Percentiles rank a stretch among this genome's conserved stretches.
These are phyloP conservation scores for Coemansia sp. DNA, from an alignment of 192 early-diverging fungal species.

Conservation along the genomic window DNA sequence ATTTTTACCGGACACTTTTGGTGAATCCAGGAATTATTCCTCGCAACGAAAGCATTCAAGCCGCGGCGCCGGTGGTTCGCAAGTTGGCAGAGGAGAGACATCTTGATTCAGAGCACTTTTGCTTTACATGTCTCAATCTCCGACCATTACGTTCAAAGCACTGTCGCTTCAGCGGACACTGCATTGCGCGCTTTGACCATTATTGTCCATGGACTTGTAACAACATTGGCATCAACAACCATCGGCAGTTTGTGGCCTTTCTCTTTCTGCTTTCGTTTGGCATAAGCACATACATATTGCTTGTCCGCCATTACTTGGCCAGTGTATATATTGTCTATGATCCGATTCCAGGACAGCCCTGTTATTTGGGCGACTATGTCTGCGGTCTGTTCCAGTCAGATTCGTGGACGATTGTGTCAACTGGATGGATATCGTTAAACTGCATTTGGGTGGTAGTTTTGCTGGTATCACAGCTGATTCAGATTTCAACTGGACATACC, in stretches of 20 bases:
- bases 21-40: slow-evolving; percentile 80
- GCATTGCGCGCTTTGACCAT: slow-evolving; percentile 92
- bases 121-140: slow-evolving; percentile 76
- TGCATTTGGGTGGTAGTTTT: slow-evolving; percentile 80
- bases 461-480: slow-evolving; percentile 70
- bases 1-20: slow-evolving; percentile 72
- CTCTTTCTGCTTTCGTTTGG: slow-evolving; percentile 62
- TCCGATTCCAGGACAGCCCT: slow-evolving; percentile 57
- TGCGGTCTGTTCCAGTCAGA: slow-evolving; percentile 80
- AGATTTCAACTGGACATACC: slow-evolving; percentile 74
- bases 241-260: slow-evolving; percentile 84
- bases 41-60: slow-evolving; percentile 44
- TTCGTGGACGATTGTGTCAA: slow-evolving; percentile 65
- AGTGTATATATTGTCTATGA: slow-evolving; percentile 55
- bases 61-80: slow-evolving; percentile 34
- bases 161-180: slow-evolving; percentile 88
- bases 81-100: slow-evolving; percentile 65
- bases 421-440: slow-evolving; percentile 76
- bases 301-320: slow-evolving; percentile 62
- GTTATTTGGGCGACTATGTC: slow-evolving; percentile 57
- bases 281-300: slow-evolving; percentile 59
- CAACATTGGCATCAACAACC: slow-evolving; percentile 88
- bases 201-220: slow-evolving; percentile 98
- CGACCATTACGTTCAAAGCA: slow-evolving; percentile 93
- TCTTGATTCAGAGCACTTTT: slow-evolving; percentile 80